These are phyloP conservation scores for Umbilicaria muhlenbergii DNA, from an alignment of 495 filamentous ascomycete genomes.

Conservation along the genomic window DNA sequence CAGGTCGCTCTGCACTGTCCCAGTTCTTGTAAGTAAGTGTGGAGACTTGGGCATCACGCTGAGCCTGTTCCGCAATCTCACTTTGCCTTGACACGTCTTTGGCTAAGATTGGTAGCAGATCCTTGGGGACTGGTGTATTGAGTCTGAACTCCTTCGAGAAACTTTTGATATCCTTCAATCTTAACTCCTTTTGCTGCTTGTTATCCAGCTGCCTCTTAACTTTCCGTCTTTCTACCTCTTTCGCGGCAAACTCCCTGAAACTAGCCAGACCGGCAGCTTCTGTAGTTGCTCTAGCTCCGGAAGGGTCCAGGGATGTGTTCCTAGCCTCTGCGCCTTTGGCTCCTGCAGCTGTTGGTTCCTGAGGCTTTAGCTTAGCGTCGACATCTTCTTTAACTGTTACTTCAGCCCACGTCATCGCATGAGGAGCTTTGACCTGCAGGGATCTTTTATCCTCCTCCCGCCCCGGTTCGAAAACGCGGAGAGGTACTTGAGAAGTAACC, in stretches of 20 bases:
- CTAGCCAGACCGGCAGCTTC: constrained; percentile 56
- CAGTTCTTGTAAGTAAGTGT: too few relatives aligned
- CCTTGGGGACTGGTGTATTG: constrained; percentile 68
- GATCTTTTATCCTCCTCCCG: too few relatives aligned
- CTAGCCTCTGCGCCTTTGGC: too few relatives aligned
- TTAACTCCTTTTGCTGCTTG: constrained; percentile 59
- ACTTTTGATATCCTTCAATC: constrained; percentile 78
- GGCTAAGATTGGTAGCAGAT: constrained; percentile 79
- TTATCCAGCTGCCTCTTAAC: constrained; percentile 52
- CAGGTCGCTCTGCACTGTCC: too few relatives aligned
- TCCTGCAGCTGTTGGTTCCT: too few relatives aligned
- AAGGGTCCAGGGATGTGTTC: too few relatives aligned
- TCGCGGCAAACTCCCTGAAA: constrained; percentile 65
- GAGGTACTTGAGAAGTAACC: too few relatives aligned
- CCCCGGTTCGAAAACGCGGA: too few relatives aligned
- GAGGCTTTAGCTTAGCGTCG: too few relatives aligned
- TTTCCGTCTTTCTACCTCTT: constrained; percentile 51
- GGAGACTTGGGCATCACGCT: constrained; percentile 29
- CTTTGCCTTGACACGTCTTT: constrained; percentile 83
- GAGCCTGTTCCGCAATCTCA: constrained; percentile 69
- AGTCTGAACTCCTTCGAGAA: constrained; percentile 85
- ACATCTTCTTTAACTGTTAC: too few relatives aligned
- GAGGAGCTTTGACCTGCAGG: too few relatives aligned
- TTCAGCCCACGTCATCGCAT: too few relatives aligned
- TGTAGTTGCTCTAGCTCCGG: constrained; percentile 45